Evolutionary conservation across 2,329 filamentous ascomycete species (phyloP), one percentile per base, ranked within the genome.

Genomic region (Talaromyces sp.): DNA sequence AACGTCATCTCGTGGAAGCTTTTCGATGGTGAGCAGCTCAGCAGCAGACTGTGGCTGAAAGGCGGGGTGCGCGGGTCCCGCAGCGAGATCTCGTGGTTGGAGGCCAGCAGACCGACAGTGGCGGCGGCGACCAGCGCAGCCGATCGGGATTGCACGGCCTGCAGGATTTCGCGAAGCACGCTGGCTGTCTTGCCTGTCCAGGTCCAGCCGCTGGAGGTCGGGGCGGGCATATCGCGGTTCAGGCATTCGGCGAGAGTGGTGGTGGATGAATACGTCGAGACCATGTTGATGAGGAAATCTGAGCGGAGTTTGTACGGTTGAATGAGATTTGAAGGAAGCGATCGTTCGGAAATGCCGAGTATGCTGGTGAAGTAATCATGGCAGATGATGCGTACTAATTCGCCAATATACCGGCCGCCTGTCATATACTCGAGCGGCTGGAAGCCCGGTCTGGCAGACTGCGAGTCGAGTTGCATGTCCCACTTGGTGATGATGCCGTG

Each of bases 391-490:
- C 61, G 57, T 11, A 63, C 55, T 3, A 63, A 52, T n/a, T 63
- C 61, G 4, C 61, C 61, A 27, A 63, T 60, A n/a, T 63, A 63
- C 1, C 61, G 61, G 8, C 61, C 61, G 9, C 61, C 57, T 3
- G 61, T 63, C 61, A 63, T 63, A 25, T 63, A 63, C 22, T 63
- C 61, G 25, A 63, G 9, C 1, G 61, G 61, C 39, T 63, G 61
- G 15, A 63, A 63, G 4, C 61, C 61, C 4, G 61, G 61, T 39
- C 47, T 32, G 6, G 61, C 53, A 6, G 61, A 59, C 30, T 39
- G 57, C 4, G 57, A 49, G 33, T 63, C 61, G 3, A 63, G 58
- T 30, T 60, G 53, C 33, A 54, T 36, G n/a, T 63, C 61, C 61
- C 61, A 63, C 22, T 59, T 60, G 33, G 61, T 63, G 44, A 63